These are phyloP conservation scores for Hymenoscyphus fructigenus DNA, from an alignment of 2,329 filamentous ascomycete genomes.

Conservation along the genomic window DNA sequence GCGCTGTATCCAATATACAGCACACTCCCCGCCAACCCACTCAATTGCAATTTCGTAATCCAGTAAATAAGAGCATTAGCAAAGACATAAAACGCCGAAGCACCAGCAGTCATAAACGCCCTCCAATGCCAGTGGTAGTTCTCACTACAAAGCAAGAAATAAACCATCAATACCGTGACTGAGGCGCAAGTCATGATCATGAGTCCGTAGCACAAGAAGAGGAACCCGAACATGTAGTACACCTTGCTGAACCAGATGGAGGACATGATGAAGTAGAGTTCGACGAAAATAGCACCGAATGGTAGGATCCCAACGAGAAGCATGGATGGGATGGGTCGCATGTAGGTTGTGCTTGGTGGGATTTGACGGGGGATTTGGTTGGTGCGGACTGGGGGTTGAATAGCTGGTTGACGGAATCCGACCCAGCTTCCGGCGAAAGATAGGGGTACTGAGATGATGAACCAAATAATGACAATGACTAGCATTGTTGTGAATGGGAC, in stretches of 20 bases:
- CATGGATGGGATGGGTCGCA: slow-evolving; percentile 85
- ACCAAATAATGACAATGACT: slow-evolving; percentile 91
- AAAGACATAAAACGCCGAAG: slow-evolving; percentile 89
- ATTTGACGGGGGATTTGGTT: slow-evolving; percentile 99
- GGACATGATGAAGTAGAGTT: slow-evolving; percentile 99
- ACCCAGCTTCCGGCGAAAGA: slow-evolving; percentile 90
- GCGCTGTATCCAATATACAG: slow-evolving; percentile 92
- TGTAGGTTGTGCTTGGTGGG: slow-evolving; percentile 77
- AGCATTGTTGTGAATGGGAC: slow-evolving; percentile 98
- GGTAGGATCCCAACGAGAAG: slow-evolving; percentile 88
- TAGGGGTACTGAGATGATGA: slow-evolving; percentile 89
- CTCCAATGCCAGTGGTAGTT: slow-evolving; percentile 99
- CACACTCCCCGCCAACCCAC: slow-evolving; percentile 80
- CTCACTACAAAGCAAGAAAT: slow-evolving; percentile 92
- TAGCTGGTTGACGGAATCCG: slow-evolving; percentile 72
- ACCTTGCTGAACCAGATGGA: slow-evolving; percentile 98
- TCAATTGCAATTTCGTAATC: slow-evolving; percentile 81
- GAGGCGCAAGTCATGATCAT: slow-evolving; percentile 96
- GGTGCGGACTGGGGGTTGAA: slow-evolving; percentile 82
- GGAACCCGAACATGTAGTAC: slow-evolving; percentile 99
- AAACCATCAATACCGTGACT: slow-evolving; percentile 90
- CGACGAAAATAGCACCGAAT: slow-evolving; percentile 95
- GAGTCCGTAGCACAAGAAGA: slow-evolving; percentile 94
- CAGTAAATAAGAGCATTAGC: slow-evolving; percentile 89
- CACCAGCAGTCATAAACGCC: slow-evolving; percentile 86